Conservation (phyloP, 371 early-diverging fungal genomes). For the Amoeboaphelidium protococcarum region DNA sequence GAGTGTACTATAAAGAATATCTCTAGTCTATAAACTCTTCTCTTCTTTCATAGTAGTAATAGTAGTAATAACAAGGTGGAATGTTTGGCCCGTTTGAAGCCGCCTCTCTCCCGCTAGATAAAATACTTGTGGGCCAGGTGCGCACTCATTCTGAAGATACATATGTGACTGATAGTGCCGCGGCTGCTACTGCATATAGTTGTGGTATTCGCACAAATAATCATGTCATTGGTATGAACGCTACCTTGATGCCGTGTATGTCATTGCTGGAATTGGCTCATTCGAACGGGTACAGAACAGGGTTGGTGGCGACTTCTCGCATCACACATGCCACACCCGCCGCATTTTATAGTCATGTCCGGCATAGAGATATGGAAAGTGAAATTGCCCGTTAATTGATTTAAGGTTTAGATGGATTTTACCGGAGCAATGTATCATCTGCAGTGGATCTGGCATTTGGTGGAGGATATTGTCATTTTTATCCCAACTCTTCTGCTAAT, state of each 20-base stretch:
- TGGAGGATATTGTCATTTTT: constrained; percentile 64
- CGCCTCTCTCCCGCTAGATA: not conserved
- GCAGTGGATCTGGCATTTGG: constrained; percentile 64
- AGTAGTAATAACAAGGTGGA: no score
- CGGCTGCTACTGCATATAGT: constrained; percentile 78
- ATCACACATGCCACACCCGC: constrained; percentile 57
- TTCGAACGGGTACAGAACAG: constrained; percentile 40
- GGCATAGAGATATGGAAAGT: constrained; percentile 38
- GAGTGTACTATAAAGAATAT: not conserved
- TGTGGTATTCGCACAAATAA: constrained; percentile 49
- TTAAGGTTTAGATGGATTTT: constrained; percentile 20
- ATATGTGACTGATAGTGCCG: constrained; percentile 77
- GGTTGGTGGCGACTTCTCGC: constrained; percentile 67
- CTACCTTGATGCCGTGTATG: constrained; percentile 38
- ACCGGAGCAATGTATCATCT: not conserved
- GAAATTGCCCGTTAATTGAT: constrained; percentile 68
- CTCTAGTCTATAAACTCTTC: no score
- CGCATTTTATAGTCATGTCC: constrained; percentile 38
- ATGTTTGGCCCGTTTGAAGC: no score
- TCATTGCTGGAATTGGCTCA: constrained; percentile 84
- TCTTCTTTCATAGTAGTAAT: no score
- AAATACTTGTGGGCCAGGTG: constrained; percentile 33
- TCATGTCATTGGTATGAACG: constrained; percentile 5
- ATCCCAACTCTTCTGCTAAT: constrained; percentile 20
- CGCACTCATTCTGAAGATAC: constrained; percentile 53